Percentiles rank a stretch among this genome's conserved stretches.
Conservation (phyloP, 345 rosid species). For the Eucalyptus dawsonii region DNA sequence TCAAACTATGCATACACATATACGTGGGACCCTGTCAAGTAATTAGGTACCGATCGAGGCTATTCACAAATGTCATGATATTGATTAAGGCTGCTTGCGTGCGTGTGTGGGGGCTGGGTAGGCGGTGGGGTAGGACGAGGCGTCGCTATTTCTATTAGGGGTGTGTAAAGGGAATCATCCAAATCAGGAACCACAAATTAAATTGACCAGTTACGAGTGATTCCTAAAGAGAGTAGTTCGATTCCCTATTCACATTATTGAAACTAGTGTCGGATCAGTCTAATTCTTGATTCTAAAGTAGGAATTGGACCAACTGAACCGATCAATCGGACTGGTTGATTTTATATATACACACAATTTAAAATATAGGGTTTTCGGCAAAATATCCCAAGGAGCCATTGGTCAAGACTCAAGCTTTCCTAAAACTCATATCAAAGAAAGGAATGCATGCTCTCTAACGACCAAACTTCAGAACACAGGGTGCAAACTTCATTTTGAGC, state of each 20-base stretch:
- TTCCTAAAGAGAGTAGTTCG: accelerated
- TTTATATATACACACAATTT: no score
- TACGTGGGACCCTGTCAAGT: neutral
- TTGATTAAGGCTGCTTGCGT: accelerated
- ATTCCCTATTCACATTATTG: accelerated
- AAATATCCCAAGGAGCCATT: no score
- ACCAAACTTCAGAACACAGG: no score
- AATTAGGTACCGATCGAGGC: neutral
- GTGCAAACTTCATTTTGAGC: no score
- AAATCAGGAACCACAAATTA: accelerated
- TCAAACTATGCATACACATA: neutral
- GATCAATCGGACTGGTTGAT: accelerated
- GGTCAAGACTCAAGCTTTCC: no score
- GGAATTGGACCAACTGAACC: accelerated
- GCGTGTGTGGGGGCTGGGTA: accelerated
- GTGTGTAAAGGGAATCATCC: accelerated
- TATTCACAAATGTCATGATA: neutral
- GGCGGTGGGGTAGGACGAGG: accelerated
- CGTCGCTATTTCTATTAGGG: accelerated
- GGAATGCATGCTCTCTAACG: no score
- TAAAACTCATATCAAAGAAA: no score
- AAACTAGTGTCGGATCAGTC: accelerated
- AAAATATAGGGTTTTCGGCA: no score
- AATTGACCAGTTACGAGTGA: accelerated
- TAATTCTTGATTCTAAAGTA: accelerated